Percentiles rank a stretch among this genome's conserved stretches.
These are phyloP conservation scores for Fusarium sp. DNA, from an alignment of 2,329 filamentous ascomycete species.

Conservation along the genomic window DNA sequence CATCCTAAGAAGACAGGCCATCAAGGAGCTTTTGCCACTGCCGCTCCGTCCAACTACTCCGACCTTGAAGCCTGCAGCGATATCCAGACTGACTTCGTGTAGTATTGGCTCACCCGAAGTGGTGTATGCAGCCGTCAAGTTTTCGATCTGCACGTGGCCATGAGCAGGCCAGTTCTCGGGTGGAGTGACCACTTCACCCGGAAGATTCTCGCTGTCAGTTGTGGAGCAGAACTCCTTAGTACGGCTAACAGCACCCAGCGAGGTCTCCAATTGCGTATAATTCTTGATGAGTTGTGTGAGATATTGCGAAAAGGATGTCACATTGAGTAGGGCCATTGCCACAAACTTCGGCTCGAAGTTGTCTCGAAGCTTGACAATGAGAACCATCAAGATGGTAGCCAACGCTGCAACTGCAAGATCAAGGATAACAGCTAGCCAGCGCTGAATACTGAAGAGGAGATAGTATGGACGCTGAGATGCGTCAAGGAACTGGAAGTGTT, in stretches of 20 bases:
- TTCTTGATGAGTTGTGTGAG: conserved; percentile 48
- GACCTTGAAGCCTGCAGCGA: conserved; percentile 49
- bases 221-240: conserved; percentile 8
- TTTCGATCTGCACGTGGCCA: conserved; percentile 38
- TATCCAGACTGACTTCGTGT: conserved; percentile 42
- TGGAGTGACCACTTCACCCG: neutral
- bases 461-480: conserved; percentile 48
- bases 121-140: conserved; percentile 46
- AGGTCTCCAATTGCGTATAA: conserved; percentile 44
- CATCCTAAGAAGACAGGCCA: conserved; percentile 58
- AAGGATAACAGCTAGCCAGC: conserved; percentile 60
- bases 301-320: conserved; percentile 44
- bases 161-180: conserved; percentile 4
- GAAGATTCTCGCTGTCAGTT: conserved; percentile 13
- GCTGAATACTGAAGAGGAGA: conserved; percentile 58
- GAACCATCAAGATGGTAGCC: conserved; percentile 55
- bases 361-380: conserved; percentile 51
- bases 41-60: conserved; percentile 57
- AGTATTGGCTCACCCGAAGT: conserved; percentile 38
- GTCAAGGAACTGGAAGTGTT: conserved; percentile 45
- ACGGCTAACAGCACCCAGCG: conserved; percentile 18
- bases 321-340: conserved; percentile 40
- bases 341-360: conserved; percentile 31
- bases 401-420: conserved; percentile 58
- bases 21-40: conserved; percentile 49